A percentile compares a stretch with the other conserved stretches of the same genome.
Conservation (phyloP, 352 stramenopile species). For the Phytophthora quininea region DNA sequence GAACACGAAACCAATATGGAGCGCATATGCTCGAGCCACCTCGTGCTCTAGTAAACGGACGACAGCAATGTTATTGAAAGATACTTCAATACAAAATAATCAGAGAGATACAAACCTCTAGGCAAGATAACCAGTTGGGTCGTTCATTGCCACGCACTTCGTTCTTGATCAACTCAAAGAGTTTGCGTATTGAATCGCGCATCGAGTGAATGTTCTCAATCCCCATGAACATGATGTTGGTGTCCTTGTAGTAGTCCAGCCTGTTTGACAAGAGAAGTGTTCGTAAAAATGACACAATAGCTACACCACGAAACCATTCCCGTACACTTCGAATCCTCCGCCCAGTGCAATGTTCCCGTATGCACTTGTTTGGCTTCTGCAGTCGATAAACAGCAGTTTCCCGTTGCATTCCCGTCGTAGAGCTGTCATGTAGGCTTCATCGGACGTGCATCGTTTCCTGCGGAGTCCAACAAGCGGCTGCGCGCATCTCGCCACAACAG, state of each 20-base stretch:
- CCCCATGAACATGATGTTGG: conserved; percentile 82
- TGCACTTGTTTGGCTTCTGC: conserved; percentile 83
- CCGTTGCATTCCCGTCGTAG: conserved; percentile 63
- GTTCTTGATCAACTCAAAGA: conserved; percentile 87
- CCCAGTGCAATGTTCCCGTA: conserved; percentile 85
- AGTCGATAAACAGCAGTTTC: conserved; percentile 82
- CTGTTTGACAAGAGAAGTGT: conserved; percentile 9
- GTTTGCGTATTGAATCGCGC: conserved; percentile 81
- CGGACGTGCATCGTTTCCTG: conserved; percentile 89
- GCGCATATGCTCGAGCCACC: conserved; percentile 84
- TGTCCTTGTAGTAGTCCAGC: conserved; percentile 83
- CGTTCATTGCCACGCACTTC: conserved; percentile 80
- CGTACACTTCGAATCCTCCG: conserved; percentile 87
- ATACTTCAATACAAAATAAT: conserved; percentile 1
- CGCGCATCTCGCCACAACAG: conserved; percentile 92
- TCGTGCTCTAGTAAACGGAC: conserved; percentile 44
- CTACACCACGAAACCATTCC: too few relatives aligned
- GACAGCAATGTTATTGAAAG: not conserved
- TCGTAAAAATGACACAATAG: too few relatives aligned
- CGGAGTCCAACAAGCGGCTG: conserved; percentile 96
- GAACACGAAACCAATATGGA: conserved; percentile 91
- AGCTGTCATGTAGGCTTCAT: conserved; percentile 87
- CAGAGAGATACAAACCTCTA: conserved; percentile 54
- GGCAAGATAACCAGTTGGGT: conserved; percentile 79
- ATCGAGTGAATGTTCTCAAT: conserved; percentile 96